Conservation (phyloP, 2,329 filamentous ascomycete species). For the Hysterium pulicare region DNA sequence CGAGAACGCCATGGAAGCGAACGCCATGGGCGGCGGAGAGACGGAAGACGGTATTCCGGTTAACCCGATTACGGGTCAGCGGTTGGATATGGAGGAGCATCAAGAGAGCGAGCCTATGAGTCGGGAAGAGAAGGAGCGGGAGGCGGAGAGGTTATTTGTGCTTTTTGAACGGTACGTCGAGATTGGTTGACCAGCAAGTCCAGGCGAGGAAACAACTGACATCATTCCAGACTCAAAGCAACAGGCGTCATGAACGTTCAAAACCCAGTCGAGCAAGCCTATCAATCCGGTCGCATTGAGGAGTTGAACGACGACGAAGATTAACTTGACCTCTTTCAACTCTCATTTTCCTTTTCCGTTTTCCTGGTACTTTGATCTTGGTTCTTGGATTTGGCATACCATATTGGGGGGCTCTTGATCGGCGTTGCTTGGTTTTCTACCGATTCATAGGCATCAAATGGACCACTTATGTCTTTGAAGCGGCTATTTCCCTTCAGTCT, state of each 20-base stretch:
- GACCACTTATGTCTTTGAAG: too few species aligned
- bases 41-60: conserved; percentile 44
- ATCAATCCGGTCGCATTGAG: conserved; percentile 67
- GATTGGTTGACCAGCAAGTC: too few species aligned
- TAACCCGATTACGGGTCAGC: conserved; percentile 87
- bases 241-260: conserved; percentile 75
- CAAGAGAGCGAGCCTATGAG: conserved; percentile 72
- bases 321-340: too few species aligned
- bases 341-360: too few species aligned
- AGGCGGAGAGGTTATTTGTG: conserved; percentile 86
- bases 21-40: conserved; percentile 31
- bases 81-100: conserved; percentile 63
- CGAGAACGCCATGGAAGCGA: conserved; percentile 58
- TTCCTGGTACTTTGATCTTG: too few species aligned
- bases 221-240: conserved; percentile 55
- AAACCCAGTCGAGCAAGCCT: conserved; percentile 71
- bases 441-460: too few species aligned
- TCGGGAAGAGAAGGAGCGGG: conserved; percentile 83
- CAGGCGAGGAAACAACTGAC: conserved; percentile 9
- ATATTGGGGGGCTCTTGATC: too few species aligned
- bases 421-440: too few species aligned
- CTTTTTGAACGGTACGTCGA: conserved; percentile 76
- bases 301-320: conserved; percentile 58
- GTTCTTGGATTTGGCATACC: too few species aligned
- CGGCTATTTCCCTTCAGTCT: too few species aligned